phyloP scores from a whole-genome alignment of 2,329 filamentous ascomycete species.

The Ophiostoma montium region DNA sequence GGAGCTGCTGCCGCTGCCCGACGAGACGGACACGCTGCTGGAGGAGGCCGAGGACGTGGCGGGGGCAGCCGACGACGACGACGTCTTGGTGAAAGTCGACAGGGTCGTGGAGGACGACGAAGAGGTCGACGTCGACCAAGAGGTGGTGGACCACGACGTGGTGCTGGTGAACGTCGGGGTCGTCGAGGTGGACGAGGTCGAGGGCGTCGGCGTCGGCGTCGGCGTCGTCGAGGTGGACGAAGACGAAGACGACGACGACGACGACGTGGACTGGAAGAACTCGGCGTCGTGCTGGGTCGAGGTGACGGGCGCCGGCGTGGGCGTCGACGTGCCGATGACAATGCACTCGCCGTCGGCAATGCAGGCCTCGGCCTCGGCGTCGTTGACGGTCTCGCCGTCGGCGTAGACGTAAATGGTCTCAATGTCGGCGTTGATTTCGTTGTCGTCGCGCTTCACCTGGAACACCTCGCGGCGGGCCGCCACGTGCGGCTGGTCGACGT shows the following conservation, averaged over 20 bases:
- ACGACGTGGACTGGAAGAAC: constrained; percentile 36
- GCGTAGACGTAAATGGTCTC: constrained; percentile 56
- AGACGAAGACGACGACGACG: constrained; percentile 23
- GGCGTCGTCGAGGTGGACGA: not conserved
- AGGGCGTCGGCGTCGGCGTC: not conserved
- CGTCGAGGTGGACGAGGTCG: constrained; percentile 15
- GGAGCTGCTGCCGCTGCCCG: constrained; percentile 37
- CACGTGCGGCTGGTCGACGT: constrained; percentile 34
- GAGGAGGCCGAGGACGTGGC: constrained; percentile 10
- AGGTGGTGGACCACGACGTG: not conserved
- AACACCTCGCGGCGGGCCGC: constrained; percentile 21
- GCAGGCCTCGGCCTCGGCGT: constrained; percentile 54
- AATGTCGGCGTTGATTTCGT: constrained; percentile 42
- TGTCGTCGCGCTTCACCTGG: constrained; percentile 27
- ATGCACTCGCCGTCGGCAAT: constrained; percentile 58
- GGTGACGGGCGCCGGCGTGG: constrained; percentile 32
- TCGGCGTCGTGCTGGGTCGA: constrained; percentile 26
- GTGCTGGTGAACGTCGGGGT: constrained; percentile 6
- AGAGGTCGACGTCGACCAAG: not conserved
- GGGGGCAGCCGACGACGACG: constrained; percentile 14
- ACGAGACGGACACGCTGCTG: constrained; percentile 13
- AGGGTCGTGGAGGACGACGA: constrained; percentile 2
- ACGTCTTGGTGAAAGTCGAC: constrained; percentile 7
- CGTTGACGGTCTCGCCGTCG: constrained; percentile 46
- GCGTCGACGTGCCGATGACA: constrained; percentile 44